Evolutionary conservation across 768 basidiomycete species (phyloP).

Genomic region (Pleurotus sapidus): DNA sequence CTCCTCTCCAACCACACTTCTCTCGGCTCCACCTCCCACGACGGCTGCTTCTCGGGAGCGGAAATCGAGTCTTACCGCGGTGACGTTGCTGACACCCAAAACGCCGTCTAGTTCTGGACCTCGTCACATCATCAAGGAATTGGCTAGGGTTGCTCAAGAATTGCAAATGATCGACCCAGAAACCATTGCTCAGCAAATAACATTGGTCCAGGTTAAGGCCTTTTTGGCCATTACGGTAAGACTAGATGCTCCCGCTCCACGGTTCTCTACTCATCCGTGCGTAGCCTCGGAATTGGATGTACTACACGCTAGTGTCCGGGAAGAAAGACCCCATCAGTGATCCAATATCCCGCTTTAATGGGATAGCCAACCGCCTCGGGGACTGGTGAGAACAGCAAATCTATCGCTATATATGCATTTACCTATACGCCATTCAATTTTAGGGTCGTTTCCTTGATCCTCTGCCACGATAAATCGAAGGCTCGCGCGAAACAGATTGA

Average conservation of each 20-base stretch:
- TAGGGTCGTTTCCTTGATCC: constrained; percentile 89
- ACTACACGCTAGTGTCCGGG: constrained; percentile 69
- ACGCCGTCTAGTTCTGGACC: constrained; percentile 25
- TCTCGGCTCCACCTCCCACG: constrained; percentile 14
- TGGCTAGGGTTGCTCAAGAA: constrained; percentile 56
- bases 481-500: constrained; percentile 80
- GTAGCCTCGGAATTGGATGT: constrained; percentile 86
- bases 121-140: constrained; percentile 62
- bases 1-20: constrained; percentile 19
- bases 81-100: constrained; percentile 34
- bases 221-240: constrained; percentile 79
- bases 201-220: constrained; percentile 61
- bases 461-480: constrained; percentile 80
- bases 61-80: constrained; percentile 58
- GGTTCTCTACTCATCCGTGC: constrained; percentile 10
- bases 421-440: constrained; percentile 1
- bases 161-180: constrained; percentile 54
- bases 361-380: constrained; percentile 78
- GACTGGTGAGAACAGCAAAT: constrained; percentile 52
- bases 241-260: constrained; percentile 1
- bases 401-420: constrained; percentile 16
- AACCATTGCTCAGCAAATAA: constrained; percentile 85
- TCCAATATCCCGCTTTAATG: constrained; percentile 71
- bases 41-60: constrained; percentile 49
- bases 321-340: constrained; percentile 64